Evolutionary conservation across 129 eudicot species (phyloP), one percentile per base, ranked within the genome.

Genomic region (Gnaphalium uliginosum): DNA sequence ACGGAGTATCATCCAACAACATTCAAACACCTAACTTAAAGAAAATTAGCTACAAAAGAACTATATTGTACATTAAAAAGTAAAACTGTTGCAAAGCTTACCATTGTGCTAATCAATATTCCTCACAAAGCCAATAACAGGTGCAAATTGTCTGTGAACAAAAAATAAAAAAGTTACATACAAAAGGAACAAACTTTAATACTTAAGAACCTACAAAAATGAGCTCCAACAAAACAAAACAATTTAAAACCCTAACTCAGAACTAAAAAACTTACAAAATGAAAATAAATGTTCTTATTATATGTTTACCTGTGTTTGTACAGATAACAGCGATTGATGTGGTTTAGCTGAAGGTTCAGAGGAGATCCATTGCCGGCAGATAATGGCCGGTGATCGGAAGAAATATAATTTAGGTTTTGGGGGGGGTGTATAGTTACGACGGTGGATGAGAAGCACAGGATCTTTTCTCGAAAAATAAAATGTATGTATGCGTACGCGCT

Each of bases 371-470:
- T 46, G 60, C 78, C 87, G 78, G 84, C 77, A 77, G 80, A 54
- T 73, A 51, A 51, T 65, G 60, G 74, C 81, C 81, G 85, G 81
- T 72, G 78, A 76, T 57, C 67, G 62, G 50, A 67, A 57, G 37
- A 57, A 50, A 18, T 54, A 26, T 22, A 67, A 22, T 32, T 76
- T 81, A 37, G 83, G 86, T 60, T 78, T 24, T 78, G 83, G 71
- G 10, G 10, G 65, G 76, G 26, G 66, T 59, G 70, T 65, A 39
- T 2, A 15, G 19, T 4, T 23, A 53, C 64, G 68, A 80, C 59
- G 79, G 84, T 80, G 84, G 71, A 73, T 68, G 87, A 84, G 87
- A 69, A 71, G 82, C 79, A 84, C 82, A 23, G 73, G 84, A 84
- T 84, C 87, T 67, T 50, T 5, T 8, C 43, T 26, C 22, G 11